Evolutionary conservation across 179 eudicot genomes (phyloP).

Genomic region (Actinidia arguta): DNA sequence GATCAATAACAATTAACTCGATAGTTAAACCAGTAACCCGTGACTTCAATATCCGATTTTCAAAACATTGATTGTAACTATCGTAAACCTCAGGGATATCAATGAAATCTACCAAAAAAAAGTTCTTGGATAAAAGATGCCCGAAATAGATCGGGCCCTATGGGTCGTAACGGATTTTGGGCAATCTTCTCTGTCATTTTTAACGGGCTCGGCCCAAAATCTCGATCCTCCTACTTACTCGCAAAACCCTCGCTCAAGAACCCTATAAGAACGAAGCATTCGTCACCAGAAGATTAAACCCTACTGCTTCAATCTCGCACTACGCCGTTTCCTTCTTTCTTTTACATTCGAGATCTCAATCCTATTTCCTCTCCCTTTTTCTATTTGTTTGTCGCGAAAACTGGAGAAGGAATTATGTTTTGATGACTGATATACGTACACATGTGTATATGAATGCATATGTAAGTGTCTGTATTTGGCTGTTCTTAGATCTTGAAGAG

Average conservation of each 20-base stretch:
- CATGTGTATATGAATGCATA: too few relatives aligned
- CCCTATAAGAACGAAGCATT: not conserved
- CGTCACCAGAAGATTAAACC: not conserved
- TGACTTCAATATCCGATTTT: too few relatives aligned
- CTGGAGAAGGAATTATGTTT: not conserved
- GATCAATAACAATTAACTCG: too few relatives aligned
- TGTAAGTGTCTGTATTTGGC: not conserved
- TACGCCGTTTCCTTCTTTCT: not conserved
- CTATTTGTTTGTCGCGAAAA: not conserved
- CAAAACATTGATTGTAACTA: too few relatives aligned
- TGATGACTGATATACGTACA: too few relatives aligned
- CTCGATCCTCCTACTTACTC: not conserved
- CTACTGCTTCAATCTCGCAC: not conserved
- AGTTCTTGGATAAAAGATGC: too few relatives aligned
- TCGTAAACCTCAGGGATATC: too few relatives aligned
- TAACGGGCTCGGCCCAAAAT: slow-evolving; percentile 3
- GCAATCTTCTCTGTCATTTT: not conserved
- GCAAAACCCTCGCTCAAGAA: not conserved
- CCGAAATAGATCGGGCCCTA: not conserved
- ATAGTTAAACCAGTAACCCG: too few relatives aligned
- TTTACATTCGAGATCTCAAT: not conserved
- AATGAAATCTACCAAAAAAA: too few relatives aligned
- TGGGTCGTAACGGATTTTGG: not conserved
- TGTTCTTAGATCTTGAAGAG: not conserved
- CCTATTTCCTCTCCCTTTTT: not conserved